Evolutionary conservation across 495 filamentous ascomycete genomes (phyloP).

Genomic region (Xylaria castorea): DNA sequence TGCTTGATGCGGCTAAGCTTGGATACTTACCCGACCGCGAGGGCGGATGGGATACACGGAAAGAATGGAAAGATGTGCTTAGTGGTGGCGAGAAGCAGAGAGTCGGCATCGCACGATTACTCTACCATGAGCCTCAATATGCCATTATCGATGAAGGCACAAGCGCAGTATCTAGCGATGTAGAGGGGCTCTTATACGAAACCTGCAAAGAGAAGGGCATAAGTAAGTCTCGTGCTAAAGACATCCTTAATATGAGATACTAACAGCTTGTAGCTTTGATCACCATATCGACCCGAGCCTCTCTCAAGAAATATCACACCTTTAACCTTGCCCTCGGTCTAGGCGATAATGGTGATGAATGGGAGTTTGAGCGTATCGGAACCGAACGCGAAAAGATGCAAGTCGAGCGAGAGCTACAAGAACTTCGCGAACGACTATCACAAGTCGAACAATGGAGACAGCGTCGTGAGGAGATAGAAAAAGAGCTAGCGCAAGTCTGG

Average conservation of each 20-base stretch:
- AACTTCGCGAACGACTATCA: constrained; percentile 76
- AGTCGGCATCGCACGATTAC: constrained; percentile 83
- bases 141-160: constrained; percentile 97
- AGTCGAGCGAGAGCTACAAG: constrained; percentile 86
- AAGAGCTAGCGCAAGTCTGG: constrained; percentile 62
- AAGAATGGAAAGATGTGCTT: constrained; percentile 98
- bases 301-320: constrained; percentile 92
- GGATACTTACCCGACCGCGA: constrained; percentile 91
- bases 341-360: constrained; percentile 69
- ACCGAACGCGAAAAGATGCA: constrained; percentile 89
- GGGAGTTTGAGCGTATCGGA: constrained; percentile 92
- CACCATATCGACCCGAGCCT: constrained; percentile 91
- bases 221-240: constrained; percentile 59
- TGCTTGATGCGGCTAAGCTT: constrained; percentile 82
- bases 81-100: constrained; percentile 98
- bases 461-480: constrained; percentile 75
- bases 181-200: constrained; percentile 93
- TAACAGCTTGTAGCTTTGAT: constrained; percentile 68
- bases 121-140: constrained; percentile 95
- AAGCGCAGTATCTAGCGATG: constrained; percentile 89
- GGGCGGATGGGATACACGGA: constrained; percentile 94
- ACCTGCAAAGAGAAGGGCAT: constrained; percentile 90
- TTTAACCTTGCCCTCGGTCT: constrained; percentile 84
- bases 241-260: constrained; percentile 15
- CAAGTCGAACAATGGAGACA: constrained; percentile 85